phyloP scores from a whole-genome alignment of 345 rosid species.

The Dipteronia dyeriana region DNA sequence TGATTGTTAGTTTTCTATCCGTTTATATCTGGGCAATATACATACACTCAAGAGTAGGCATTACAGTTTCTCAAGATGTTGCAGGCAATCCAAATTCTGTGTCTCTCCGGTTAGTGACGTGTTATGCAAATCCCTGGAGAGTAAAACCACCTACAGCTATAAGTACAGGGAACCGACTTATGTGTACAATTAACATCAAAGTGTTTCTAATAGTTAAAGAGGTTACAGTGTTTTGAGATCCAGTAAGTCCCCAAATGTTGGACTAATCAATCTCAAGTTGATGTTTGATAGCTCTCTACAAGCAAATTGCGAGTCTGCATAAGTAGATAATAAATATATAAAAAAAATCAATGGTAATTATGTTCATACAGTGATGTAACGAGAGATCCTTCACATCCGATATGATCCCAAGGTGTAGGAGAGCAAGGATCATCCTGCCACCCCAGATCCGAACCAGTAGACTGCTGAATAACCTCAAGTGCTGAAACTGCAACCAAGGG shows the following conservation, averaged over 20 bases:
- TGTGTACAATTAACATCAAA: no score
- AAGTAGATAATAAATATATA: no score
- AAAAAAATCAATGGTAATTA: no score
- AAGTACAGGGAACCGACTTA: neutral
- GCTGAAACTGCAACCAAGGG: slow-evolving; percentile 74
- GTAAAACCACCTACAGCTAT: slow-evolving; percentile 6
- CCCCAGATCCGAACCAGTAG: slow-evolving; percentile 66
- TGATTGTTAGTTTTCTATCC: slow-evolving; percentile 7
- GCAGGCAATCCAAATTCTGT: slow-evolving; percentile 76
- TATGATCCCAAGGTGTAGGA: slow-evolving; percentile 68
- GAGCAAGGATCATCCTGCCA: slow-evolving; percentile 98
- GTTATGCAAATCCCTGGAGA: slow-evolving; percentile 82
- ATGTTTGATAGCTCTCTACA: slow-evolving; percentile 70
- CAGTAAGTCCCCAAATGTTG: slow-evolving; percentile 89
- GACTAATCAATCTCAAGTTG: slow-evolving; percentile 77
- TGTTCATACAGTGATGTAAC: slow-evolving; percentile 78
- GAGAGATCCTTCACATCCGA: slow-evolving; percentile 70
- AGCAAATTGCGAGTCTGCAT: slow-evolving; percentile 15
- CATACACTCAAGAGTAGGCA: slow-evolving; percentile 19
- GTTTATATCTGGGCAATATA: no score
- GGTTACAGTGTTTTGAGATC: slow-evolving; percentile 84
- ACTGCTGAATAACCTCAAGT: slow-evolving; percentile 84
- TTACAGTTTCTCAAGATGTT: slow-evolving; percentile 78
- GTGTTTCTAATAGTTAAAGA: neutral
- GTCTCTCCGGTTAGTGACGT: slow-evolving; percentile 83